Evolutionary conservation across 2,329 filamentous ascomycete genomes (phyloP).

Genomic region (Fusarium anthophilum): DNA sequence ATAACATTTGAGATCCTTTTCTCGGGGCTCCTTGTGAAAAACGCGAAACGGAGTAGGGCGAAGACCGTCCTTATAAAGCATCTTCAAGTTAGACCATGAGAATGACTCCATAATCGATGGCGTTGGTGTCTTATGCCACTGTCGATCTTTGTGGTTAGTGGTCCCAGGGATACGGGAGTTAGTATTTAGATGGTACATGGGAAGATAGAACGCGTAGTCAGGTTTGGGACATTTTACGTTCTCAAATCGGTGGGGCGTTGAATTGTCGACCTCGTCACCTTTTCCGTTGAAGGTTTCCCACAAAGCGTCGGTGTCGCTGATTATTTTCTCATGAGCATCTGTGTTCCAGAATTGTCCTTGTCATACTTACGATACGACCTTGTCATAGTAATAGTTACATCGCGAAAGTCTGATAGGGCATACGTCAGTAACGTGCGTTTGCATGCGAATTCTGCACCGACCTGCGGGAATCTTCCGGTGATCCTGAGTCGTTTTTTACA

Average conservation of each 20-base stretch:
- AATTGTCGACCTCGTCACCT: not conserved
- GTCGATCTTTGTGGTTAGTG: rapidly evolving
- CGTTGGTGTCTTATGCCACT: not conserved
- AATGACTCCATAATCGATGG: too few relatives aligned
- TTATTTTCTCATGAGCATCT: rapidly evolving
- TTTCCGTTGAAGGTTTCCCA: not conserved
- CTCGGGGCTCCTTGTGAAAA: rapidly evolving
- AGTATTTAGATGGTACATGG: rapidly evolving
- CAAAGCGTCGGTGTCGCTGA: not conserved
- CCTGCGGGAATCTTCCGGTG: not conserved
- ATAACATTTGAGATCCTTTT: too few relatives aligned
- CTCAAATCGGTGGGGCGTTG: not conserved
- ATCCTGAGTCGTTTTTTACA: not conserved
- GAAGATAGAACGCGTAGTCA: not conserved
- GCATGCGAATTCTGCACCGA: rapidly evolving
- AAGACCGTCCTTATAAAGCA: rapidly evolving
- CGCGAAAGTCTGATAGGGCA: not conserved
- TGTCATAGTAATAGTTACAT: not conserved
- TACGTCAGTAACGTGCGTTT: not conserved
- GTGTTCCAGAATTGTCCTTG: rapidly evolving
- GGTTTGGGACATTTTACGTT: not conserved
- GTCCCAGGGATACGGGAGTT: not conserved
- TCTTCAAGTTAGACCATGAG: too few relatives aligned
- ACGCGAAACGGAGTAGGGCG: too few relatives aligned
- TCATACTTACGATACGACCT: not conserved